Evolutionary conservation across 495 filamentous ascomycete species (phyloP), one percentile per base, ranked within the genome.

Genomic region (Trichoderma virens): DNA sequence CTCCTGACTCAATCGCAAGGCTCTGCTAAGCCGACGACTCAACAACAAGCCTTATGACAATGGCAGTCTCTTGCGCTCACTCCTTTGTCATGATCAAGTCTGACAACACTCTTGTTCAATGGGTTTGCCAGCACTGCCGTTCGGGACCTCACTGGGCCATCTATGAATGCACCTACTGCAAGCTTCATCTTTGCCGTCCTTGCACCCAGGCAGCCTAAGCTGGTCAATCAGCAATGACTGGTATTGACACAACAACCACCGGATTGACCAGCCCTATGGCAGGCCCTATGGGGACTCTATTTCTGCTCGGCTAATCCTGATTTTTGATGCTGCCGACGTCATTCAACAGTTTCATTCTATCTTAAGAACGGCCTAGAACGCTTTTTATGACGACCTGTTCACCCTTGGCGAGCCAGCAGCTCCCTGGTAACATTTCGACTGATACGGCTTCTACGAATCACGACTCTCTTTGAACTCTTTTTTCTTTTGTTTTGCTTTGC

Each of bases 111-210:
- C 74, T 92, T 35, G 82, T 93, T 64, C 81, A 89, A 67, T 93
- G 90, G 90, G 85, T 81, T 60, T 93, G 90, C 81, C 82, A 86
- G 69, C 76, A 89, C 71, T 93, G 90, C 74, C 86, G 88, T 69
- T 85, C 83, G 6, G 90, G 90, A 5, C 90, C 90, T 39, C 88
- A 91, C 74, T 91, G 88, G 88, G 88, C 83, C 75, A 92, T 93
- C 72, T 90, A 84, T 72, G 88, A 92, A 75, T 93, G 90, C 79
- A 75, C 79, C 68, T 86, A 87, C 71, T 93, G 89, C 82, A 88
- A 89, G 73, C 75, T 91, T 60, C 90, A 91, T 78, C 84, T 83
- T 28, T 92, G 89, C 72, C 77, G 85, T 59, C 78, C 82, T 32
- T 92, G 90, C 73, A 81, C 84, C 61, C 75, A 81, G 67, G 85